Evolutionary conservation across 2,329 filamentous ascomycete genomes (phyloP).

Genomic region (Alternaria sp.): DNA sequence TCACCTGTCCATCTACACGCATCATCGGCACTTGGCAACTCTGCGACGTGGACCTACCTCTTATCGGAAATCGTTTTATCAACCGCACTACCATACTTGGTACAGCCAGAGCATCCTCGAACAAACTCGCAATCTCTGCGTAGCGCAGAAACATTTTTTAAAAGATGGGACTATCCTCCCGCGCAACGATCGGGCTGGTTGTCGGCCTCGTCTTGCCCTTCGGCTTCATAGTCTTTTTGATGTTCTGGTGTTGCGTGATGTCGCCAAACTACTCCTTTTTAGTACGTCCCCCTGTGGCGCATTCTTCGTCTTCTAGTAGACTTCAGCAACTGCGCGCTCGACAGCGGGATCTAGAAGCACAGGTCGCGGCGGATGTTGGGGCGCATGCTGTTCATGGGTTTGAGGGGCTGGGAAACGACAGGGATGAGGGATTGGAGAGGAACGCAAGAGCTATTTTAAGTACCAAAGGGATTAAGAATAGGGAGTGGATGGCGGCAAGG

Average conservation of each 20-base stretch:
- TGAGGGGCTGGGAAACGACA: conserved; percentile 1
- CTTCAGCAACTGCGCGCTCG: conserved; percentile 1
- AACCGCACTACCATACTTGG: not conserved
- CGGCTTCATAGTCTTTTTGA: not conserved
- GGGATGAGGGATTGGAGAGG: not conserved
- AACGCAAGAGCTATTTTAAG: not conserved
- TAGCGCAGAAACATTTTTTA: not conserved
- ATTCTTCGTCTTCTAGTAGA: not conserved
- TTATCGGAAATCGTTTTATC: too few species aligned
- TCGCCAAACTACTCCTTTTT: not conserved
- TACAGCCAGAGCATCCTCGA: not conserved
- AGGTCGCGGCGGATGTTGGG: conserved; percentile 1
- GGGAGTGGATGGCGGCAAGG: conserved; percentile 3
- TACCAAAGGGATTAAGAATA: not conserved
- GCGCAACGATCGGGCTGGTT: not conserved
- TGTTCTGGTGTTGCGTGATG: not conserved
- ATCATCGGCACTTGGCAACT: too few species aligned
- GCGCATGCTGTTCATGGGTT: not conserved
- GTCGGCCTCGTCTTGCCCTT: not conserved
- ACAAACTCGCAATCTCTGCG: not conserved
- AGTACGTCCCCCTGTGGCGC: not conserved
- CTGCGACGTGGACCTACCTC: too few species aligned
- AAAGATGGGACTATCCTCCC: not conserved
- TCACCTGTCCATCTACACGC: not conserved
- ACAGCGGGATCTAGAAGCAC: not conserved